These are phyloP conservation scores for Agrocybe praecox DNA, from an alignment of 768 basidiomycete genomes.

Conservation along the genomic window DNA sequence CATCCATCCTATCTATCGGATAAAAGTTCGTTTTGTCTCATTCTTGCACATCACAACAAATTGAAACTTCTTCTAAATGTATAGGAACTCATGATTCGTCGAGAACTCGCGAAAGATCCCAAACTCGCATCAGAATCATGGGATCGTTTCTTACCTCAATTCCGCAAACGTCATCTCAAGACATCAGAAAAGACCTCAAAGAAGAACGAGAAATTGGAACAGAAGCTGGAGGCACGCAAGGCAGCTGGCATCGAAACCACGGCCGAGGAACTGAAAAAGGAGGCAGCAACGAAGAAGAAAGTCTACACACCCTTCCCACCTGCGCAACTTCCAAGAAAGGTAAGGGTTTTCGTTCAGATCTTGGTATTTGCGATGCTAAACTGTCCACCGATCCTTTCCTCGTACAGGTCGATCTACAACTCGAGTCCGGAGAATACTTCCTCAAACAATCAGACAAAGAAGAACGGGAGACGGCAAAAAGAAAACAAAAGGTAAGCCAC, in stretches of 20 bases:
- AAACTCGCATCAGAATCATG: slow-evolving; percentile 92
- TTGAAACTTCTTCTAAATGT: background rate
- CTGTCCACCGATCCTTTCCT: background rate
- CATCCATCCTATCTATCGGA: slow-evolving; percentile 98
- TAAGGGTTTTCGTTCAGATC: slow-evolving; percentile 27
- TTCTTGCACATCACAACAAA: background rate
- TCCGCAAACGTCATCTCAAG: slow-evolving; percentile 90
- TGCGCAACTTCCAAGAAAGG: slow-evolving; percentile 90
- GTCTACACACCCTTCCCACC: slow-evolving; percentile 99
- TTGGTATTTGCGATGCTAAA: background rate
- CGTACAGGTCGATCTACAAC: slow-evolving; percentile 81
- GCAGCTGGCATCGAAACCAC: slow-evolving; percentile 61
- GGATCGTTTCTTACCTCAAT: slow-evolving; percentile 97
- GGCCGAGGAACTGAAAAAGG: slow-evolving; percentile 29
- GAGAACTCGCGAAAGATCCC: slow-evolving; percentile 97
- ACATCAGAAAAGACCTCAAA: slow-evolving; percentile 92
- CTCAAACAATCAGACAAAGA: slow-evolving; percentile 90
- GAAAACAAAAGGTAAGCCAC: slow-evolving; percentile 71
- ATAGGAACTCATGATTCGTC: slow-evolving; percentile 97
- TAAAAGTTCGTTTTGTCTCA: slow-evolving; percentile 63
- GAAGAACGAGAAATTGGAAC: slow-evolving; percentile 75
- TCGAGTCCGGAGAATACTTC: slow-evolving; percentile 98
- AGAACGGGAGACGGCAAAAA: slow-evolving; percentile 65
- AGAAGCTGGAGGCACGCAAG: slow-evolving; percentile 64
- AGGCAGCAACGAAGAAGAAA: slow-evolving; percentile 72